Evolutionary conservation across 768 basidiomycete genomes (phyloP).

Genomic region (Kwoniella heveanensis): DNA sequence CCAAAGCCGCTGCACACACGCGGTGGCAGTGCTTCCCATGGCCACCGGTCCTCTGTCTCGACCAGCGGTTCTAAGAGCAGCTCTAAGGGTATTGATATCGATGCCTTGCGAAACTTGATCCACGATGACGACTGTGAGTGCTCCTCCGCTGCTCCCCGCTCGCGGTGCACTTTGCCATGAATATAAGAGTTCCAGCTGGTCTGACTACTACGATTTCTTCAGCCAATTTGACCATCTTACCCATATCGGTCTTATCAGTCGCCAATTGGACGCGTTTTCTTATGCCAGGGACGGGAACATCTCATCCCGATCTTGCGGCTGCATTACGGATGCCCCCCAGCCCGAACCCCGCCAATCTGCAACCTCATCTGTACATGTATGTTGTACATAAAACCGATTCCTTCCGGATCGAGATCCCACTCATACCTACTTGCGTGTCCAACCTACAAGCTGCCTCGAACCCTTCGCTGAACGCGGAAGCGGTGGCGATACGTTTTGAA

Average conservation of each 20-base stretch:
- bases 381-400: conserved; percentile 33
- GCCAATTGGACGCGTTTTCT: conserved; percentile 44
- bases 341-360: not conserved
- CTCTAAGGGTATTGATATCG: conserved; percentile 24
- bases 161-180: too few species aligned
- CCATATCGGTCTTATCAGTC: conserved; percentile 41
- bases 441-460: conserved; percentile 22
- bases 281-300: conserved; percentile 30
- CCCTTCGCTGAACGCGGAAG: conserved; percentile 22
- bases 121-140: conserved; percentile 38
- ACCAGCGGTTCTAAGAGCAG: conserved; percentile 2
- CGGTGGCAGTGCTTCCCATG: conserved; percentile 2
- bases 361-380: conserved; percentile 28
- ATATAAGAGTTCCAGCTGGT: not conserved
- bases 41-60: conserved; percentile 12
- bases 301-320: conserved; percentile 38
- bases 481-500: conserved; percentile 37
- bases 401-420: conserved; percentile 38
- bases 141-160: not conserved
- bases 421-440: conserved; percentile 4
- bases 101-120: conserved; percentile 28
- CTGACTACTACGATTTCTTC: not conserved
- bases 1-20: conserved; percentile 16
- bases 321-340: conserved; percentile 19
- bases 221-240: conserved; percentile 34